These are phyloP conservation scores for Clarireedia homoeocarpa DNA, from an alignment of 2,329 filamentous ascomycete genomes.

Conservation along the genomic window DNA sequence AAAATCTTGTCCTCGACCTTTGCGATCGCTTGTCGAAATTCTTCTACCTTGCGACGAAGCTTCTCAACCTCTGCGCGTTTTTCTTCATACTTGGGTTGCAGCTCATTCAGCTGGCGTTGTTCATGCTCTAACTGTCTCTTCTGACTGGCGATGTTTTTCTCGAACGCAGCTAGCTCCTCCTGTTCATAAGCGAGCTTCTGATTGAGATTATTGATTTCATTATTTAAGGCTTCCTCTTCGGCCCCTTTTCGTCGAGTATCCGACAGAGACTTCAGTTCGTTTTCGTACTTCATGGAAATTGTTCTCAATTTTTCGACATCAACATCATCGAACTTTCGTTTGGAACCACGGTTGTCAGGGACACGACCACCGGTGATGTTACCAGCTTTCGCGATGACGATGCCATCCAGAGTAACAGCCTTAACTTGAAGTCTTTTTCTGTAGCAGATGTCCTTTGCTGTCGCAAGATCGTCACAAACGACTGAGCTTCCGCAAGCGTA, in stretches of 20 bases:
- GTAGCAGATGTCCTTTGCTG: conserved; percentile 87
- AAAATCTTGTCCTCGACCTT: conserved; percentile 87
- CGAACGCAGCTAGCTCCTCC: conserved; percentile 69
- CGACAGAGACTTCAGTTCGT: conserved; percentile 73
- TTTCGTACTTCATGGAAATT: conserved; percentile 65
- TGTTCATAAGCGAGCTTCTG: conserved; percentile 64
- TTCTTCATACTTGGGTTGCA: conserved; percentile 70
- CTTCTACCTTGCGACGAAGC: conserved; percentile 46
- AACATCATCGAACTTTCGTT: conserved; percentile 80
- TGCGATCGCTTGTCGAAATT: conserved; percentile 58
- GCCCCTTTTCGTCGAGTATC: conserved; percentile 66
- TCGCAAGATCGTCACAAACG: conserved; percentile 79
- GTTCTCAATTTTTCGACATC: conserved; percentile 81
- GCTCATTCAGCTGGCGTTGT: conserved; percentile 64
- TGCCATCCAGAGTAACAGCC: conserved; percentile 90
- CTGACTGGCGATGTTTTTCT: conserved; percentile 79
- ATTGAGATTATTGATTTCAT: conserved; percentile 72
- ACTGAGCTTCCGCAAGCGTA: conserved; percentile 94
- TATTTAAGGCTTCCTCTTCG: conserved; percentile 74
- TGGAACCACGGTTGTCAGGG: conserved; percentile 62
- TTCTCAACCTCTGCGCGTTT: conserved; percentile 62
- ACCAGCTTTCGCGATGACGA: conserved; percentile 91
- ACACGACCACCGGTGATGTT: conserved; percentile 93
- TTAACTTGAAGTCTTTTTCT: conserved; percentile 78
- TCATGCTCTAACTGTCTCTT: conserved; percentile 71